Conservation (phyloP, 495 filamentous ascomycete genomes). For the Penicillium dipodomyicola region DNA sequence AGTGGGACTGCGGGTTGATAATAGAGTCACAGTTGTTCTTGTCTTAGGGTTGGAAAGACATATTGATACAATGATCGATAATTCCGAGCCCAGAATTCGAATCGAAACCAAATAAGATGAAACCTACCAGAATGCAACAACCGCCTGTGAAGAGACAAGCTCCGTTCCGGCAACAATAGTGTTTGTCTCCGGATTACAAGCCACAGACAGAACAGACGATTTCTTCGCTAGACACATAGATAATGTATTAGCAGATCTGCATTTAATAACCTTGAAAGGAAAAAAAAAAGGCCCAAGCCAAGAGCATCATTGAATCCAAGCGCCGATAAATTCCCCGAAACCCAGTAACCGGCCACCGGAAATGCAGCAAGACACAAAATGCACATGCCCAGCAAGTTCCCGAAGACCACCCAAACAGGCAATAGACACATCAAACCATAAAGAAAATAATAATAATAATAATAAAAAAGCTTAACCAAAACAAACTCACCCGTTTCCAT, state of each 20-base stretch:
- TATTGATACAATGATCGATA: not conserved
- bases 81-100: not conserved
- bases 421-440: slow-evolving; percentile 2
- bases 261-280: not conserved
- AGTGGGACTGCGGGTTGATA: slow-evolving; percentile 21
- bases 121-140: slow-evolving; percentile 70
- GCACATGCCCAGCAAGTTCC: slow-evolving; percentile 1
- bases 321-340: slow-evolving; percentile 17
- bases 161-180: slow-evolving; percentile 76
- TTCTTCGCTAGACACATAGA: slow-evolving; percentile 33
- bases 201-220: slow-evolving; percentile 65
- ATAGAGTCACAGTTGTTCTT: not conserved
- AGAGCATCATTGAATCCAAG: slow-evolving; percentile 7
- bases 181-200: slow-evolving; percentile 55
- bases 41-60: not conserved
- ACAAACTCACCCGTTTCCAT: slow-evolving; percentile 41
- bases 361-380: slow-evolving; percentile 5
- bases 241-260: slow-evolving; percentile 9
- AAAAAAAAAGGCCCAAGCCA: not conserved
- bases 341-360: slow-evolving; percentile 6
- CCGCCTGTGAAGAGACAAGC: slow-evolving; percentile 66
- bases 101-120: not conserved
- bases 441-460: slow-evolving; percentile 14
- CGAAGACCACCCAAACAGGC: slow-evolving; percentile 5
- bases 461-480: slow-evolving; percentile 6